phyloP scores from a whole-genome alignment of 75 land plant genomes.

The Pinus tabuliformis region DNA sequence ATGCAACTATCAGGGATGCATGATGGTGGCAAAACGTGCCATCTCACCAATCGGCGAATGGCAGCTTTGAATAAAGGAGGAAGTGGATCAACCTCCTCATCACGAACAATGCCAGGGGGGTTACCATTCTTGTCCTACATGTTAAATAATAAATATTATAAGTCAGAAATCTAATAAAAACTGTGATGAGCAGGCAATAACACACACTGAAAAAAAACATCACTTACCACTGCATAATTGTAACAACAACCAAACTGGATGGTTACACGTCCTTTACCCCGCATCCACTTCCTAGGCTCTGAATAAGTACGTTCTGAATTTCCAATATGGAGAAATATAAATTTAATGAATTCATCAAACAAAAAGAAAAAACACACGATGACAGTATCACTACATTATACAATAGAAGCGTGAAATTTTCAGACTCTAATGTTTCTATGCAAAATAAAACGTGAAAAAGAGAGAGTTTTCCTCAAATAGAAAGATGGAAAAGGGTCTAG shows the following conservation, averaged over 20 bases:
- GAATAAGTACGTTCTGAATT: conserved; percentile 76
- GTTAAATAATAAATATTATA: conserved; percentile 1
- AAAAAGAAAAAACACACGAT: no score
- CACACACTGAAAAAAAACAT: no score
- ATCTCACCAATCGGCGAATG: conserved; percentile 39
- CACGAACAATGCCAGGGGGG: conserved; percentile 81
- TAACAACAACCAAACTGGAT: conserved; percentile 95
- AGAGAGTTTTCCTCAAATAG: no score
- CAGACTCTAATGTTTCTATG: no score
- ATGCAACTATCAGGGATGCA: conserved; percentile 70
- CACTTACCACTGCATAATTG: conserved; percentile 70
- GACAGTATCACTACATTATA: no score
- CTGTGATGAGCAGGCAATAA: neutral
- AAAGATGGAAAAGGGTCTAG: no score
- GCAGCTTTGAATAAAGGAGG: conserved; percentile 38
- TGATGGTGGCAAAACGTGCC: conserved; percentile 54
- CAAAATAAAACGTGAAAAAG: no score
- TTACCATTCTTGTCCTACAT: conserved; percentile 87
- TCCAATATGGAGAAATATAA: no score
- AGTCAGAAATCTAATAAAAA: neutral
- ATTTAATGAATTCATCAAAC: no score
- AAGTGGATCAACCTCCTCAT: conserved; percentile 76
- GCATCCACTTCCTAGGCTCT: conserved; percentile 93
- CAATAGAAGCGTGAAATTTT: no score
- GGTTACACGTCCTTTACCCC: conserved; percentile 81